Evolutionary conservation across 2,329 filamentous ascomycete species (phyloP), one percentile per base, ranked within the genome.

Genomic region (Colletotrichum sp.): DNA sequence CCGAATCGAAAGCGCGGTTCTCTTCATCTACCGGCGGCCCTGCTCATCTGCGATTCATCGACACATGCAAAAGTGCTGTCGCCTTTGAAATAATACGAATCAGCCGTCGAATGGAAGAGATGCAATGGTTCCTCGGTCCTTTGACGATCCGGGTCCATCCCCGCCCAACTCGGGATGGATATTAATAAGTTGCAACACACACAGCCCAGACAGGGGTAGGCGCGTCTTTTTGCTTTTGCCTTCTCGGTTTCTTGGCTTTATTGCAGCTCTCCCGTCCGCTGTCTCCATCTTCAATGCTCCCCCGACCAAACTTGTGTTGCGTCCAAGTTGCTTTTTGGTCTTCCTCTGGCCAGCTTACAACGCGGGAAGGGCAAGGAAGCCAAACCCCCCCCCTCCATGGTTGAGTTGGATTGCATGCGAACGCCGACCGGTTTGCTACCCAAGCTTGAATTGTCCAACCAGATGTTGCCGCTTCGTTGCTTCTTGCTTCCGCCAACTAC

Each of bases 221-320:
- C 12, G n/a, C 44, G 60, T 67, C 61, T 72, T 39, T 57, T 55
- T 68, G 32, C 22, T 59, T 48, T 66, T 59, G 28, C 25, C 69
- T 27, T 57, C 12, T 13, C 12, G 48, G 22, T 32, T 13, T 72
- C 69, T 66, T 66, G 69, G 30, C 61, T 39, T 57, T 34, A 59
- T 64, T 74, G 57, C 57, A 70, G 39, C 57, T 74, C 57, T 74
- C 66, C 66, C 66, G 36, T 44, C 70, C 16, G 55, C 66, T n/a
- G 34, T 61, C 36, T 25, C 71, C 36, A 63, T 63, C n/a, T 25
- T 36, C 55, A 68, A 60, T 52, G 70, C 55, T 27, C 27, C 64
- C 22, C 34, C 52, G 25, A 59, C 27, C 63, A 66, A 39, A 59
- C 9, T 28, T 36, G 63, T 48, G 39, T 57, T 27, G 22, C 22